Evolutionary conservation across 2,329 filamentous ascomycete genomes (phyloP), one percentile per base, ranked within the genome.

Genomic region (Boeremia exigua): DNA sequence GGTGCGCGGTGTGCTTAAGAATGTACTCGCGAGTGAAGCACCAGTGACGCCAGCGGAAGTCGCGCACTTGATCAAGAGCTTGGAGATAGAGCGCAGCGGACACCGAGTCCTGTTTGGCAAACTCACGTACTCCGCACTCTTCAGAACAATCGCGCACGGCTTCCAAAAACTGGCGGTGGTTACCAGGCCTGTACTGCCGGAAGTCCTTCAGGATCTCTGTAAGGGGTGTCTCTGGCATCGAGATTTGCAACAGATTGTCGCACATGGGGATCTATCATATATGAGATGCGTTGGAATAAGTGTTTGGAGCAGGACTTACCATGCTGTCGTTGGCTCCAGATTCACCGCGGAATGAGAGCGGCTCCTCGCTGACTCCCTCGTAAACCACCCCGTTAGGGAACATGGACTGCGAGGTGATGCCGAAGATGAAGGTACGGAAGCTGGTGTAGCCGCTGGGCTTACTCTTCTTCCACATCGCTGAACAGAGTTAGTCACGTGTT

Each of bases 311-410:
- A 23, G 23, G 17, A 60, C 74, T 50, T 75, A 86, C 84, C 82
- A 98, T 97, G 78, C 88, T 90, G 79, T 98, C 94, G 73, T 97
- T 97, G 63, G 94, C 94, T 38, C 94, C 94, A 45, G 88, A 92
- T 79, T 97, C 94, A 64, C 94, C 94, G 29, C 94, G 88, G 84
- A 97, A 97, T 52, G 84, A 88, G 74, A 92, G 79, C 4, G 90
- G 89, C 71, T 90, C 81, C 56, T 89, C 86, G 62, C 88, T 88
- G 58, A 94, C 85, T 8, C 92, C 92, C 73, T 96, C 89, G 74
- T 97, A 97, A 42, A 96, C 78, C 7, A 97, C 94, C 8, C 94
- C 94, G 60, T 93, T 81, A 8, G 93, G 93, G 77, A 97, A 97
- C 92, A 97, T 96, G 68, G 87, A 88, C 77, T 97, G 93, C 43